Percentiles rank a stretch among this genome's conserved stretches.
Conservation (phyloP, 352 stramenopile genomes). For the Hyaloperonospora arabidopsidis region DNA sequence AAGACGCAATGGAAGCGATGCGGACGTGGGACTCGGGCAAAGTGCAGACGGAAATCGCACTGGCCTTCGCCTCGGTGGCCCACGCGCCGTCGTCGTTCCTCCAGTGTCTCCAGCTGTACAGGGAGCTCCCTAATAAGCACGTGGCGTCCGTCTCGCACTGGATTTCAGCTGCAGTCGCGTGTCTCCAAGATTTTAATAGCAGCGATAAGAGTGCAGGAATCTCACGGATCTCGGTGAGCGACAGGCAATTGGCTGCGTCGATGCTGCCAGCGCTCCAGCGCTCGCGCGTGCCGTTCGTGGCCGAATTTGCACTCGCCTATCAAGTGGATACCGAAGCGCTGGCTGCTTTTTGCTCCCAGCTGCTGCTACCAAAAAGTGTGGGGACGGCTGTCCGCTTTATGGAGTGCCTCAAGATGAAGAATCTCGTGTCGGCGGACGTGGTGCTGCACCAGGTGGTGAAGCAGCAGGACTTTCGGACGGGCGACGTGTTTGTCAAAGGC, state of each 20-base stretch:
- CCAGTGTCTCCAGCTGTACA: conserved; percentile 29
- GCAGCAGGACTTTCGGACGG: conserved; percentile 48
- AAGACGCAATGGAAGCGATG: conserved; percentile 27
- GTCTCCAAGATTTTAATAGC: conserved; percentile 12
- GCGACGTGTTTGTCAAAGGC: conserved; percentile 46
- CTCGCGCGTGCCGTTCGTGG: conserved; percentile 29
- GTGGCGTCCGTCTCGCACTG: conserved; percentile 14
- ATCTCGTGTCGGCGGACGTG: conserved; percentile 31
- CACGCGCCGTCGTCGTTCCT: conserved; percentile 35
- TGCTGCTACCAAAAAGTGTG: conserved; percentile 26
- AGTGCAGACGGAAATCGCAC: conserved; percentile 24
- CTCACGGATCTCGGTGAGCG: conserved; percentile 20
- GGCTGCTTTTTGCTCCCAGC: conserved; percentile 21
- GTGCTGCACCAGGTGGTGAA: conserved; percentile 38
- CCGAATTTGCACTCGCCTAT: conserved; percentile 41
- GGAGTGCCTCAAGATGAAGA: conserved; percentile 32
- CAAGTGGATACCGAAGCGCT: conserved; percentile 25
- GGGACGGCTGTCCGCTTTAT: conserved; percentile 43
- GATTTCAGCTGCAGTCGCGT: conserved; percentile 20
- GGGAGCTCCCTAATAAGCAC: conserved; percentile 20
- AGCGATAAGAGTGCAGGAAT: conserved; percentile 10
- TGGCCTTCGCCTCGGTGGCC: conserved; percentile 27
- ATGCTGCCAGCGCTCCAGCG: conserved; percentile 36
- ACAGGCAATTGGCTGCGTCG: conserved; percentile 35
- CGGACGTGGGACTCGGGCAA: conserved; percentile 30